Base-by-base conservation (phyloP, 306 rosid species). In the Ochetophila trinervis region DNA sequence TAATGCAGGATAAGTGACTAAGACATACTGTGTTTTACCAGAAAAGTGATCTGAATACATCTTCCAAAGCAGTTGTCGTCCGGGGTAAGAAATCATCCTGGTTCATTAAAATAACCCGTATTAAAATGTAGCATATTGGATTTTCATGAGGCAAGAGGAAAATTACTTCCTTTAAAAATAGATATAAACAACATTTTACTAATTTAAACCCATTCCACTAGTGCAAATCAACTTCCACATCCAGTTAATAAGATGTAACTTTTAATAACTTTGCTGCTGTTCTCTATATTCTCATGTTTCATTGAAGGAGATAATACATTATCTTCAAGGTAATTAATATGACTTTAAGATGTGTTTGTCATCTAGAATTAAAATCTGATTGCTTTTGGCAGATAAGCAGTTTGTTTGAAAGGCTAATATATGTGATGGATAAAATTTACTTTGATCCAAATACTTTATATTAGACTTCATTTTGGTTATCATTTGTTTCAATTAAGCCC, bases 71-170 rank as follows among this genome's bases (percentile, higher is more conserved):
- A 14, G 94, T 82, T 8, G 91, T 80, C 67, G 95, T 86, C 71
- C 99, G 86, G 6, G 99, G 97, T 79, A 90, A 81, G 85, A 93
- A 90, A 80, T 93, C 99, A 27, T 93, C 97, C 99, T 90, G 90
- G 52, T 68, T 66, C 76, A 74, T 55, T 53, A 50, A 49, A 20
- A 69, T 50, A 63, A 73, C 51, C 65, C 50, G 23, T 37, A 57
- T 59, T 34, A 73, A 60, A 63, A 66, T 15, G 58, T 53, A 80
- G 79, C 19, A 5, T 20, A 62, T 5, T 68, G 65, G 56, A 60
- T 71, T 27, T 56, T 63, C 74, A 70, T 20, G n/a, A 45, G 24
- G 58, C 32, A 72, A 61, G 55, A 59, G 42, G 18, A 36, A 73
- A 57, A 67, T 49, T 4, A 51, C 52, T 52, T 22, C 11, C 32